Base-by-base conservation (phyloP, 164 flowering plant genomes). In the Tinospora cordifolia region DNA sequence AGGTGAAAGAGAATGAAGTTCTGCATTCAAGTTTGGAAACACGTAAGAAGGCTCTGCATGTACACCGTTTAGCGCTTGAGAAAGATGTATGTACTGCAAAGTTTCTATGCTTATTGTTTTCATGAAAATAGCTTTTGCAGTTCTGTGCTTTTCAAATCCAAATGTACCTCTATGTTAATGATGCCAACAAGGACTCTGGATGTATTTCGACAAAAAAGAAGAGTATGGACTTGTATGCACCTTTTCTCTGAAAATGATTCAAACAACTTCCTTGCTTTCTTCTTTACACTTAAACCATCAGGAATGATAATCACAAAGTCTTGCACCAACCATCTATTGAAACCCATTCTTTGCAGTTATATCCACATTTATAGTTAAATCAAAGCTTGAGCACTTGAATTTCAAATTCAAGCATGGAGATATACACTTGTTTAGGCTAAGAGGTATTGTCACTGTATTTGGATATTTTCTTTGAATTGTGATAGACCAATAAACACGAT, bases 11-110 rank as follows among this genome's bases (percentile, higher is more conserved):
- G 62, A 92, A 87, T 79, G 80, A 80, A 22, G 65, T 74, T 72
- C 81, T 92, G 63, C 86, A 83, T 77, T 84, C 79, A 66, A 79
- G 81, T 69, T 59, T 92, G 81, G 85, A 89, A 76, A 77, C 59
- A 68, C 79, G 84, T 68, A 95, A 89, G 83, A 78, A 83, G 69
- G 82, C 80, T 54, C 76, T 95, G 82, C 85, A 74, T 73, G 86
- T 86, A 65, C 94, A 83, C 27, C 98, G 97, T 70, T 74, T 80
- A 71, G 87, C 88, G 69, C 97, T 95, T 49, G 93, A 92, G 81
- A 81, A 84, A 82, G 98, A 92, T 72, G 99, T 92, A 90, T 26
- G 65, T 38, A 69, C 40, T 57, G 49, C 58, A 26, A 25, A 13
- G 10, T 15, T 26, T 10, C 63, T 24, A 14, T 40, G 68, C 44